Conservation (phyloP, 2,329 filamentous ascomycete species). For the Fusarium musae region DNA sequence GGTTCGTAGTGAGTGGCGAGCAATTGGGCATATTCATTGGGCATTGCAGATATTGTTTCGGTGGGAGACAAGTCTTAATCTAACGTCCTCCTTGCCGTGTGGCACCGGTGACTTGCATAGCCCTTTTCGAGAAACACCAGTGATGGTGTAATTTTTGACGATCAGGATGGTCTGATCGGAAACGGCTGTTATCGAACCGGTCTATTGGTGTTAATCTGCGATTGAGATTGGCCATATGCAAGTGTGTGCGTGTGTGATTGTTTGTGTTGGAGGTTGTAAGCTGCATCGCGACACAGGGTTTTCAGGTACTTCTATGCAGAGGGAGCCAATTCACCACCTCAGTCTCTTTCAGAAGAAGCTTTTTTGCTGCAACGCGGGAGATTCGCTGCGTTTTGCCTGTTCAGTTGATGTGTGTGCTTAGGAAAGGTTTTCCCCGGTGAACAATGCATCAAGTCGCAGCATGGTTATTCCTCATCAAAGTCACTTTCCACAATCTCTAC, state of each 20-base stretch:
- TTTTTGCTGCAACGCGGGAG: neutral
- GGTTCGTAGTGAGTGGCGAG: conserved; percentile 25
- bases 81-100: conserved; percentile 7
- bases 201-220: conserved; percentile 8
- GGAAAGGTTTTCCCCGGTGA: neutral
- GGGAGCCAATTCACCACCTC: conserved; percentile 4
- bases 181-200: conserved; percentile 13
- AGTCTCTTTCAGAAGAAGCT: neutral
- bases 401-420: neutral
- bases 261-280: conserved; percentile 2
- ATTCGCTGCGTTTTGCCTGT: neutral
- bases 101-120: conserved; percentile 19
- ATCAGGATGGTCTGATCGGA: conserved; percentile 19
- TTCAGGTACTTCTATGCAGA: conserved; percentile 17
- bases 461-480: too few species aligned
- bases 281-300: conserved; percentile 13
- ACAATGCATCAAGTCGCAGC: neutral
- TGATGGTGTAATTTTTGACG: neutral
- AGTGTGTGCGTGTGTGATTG: neutral
- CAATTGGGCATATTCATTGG: conserved; percentile 23
- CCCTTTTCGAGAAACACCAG: conserved; percentile 13
- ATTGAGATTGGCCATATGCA: neutral
- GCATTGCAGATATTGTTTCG: neutral
- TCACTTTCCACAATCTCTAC: neutral
- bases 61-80: conserved; percentile 13